These are phyloP conservation scores for Metschnikowia koreensis DNA, from an alignment of 805 yeast species.

Conservation along the genomic window DNA sequence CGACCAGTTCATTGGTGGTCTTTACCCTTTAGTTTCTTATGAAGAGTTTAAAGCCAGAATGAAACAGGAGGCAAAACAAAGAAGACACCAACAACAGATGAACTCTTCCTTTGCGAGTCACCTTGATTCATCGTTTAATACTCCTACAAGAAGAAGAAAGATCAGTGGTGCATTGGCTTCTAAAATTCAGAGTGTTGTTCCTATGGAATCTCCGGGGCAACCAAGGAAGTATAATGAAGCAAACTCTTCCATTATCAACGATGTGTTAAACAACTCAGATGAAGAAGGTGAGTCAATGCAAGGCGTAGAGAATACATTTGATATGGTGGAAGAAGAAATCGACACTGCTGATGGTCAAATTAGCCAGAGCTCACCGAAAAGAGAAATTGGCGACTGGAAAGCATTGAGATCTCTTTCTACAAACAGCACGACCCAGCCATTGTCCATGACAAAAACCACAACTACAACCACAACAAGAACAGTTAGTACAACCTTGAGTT, in stretches of 20 bases:
- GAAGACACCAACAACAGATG: conserved; percentile 32
- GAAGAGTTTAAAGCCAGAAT: conserved; percentile 60
- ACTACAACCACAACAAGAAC: conserved; percentile 52
- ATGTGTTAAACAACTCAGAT: conserved; percentile 45
- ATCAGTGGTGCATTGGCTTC: conserved; percentile 67
- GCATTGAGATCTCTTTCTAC: conserved; percentile 39
- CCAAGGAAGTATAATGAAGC: conserved; percentile 69
- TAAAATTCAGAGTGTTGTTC: conserved; percentile 75
- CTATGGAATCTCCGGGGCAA: conserved; percentile 93
- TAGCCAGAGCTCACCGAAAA: conserved; percentile 23
- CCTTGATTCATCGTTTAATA: conserved; percentile 53
- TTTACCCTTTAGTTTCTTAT: conserved; percentile 57
- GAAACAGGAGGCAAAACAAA: conserved; percentile 42
- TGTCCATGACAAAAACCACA: conserved; percentile 40
- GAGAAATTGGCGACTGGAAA: conserved; percentile 35
- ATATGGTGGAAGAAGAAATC: conserved; percentile 16
- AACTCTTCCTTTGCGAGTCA: conserved; percentile 30
- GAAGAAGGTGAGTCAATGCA: conserved; percentile 28
- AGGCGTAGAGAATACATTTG: conserved; percentile 17
- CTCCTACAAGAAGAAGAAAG: conserved; percentile 70
- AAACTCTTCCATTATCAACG: conserved; percentile 29
- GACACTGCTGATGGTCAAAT: conserved; percentile 17
- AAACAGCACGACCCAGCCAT: conserved; percentile 32
- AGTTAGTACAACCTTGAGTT: conserved; percentile 40
- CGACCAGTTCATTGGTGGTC: conserved; percentile 64